Conservation (phyloP, 1,139 yeast genomes). For the Suhomyces anneliseae region DNA sequence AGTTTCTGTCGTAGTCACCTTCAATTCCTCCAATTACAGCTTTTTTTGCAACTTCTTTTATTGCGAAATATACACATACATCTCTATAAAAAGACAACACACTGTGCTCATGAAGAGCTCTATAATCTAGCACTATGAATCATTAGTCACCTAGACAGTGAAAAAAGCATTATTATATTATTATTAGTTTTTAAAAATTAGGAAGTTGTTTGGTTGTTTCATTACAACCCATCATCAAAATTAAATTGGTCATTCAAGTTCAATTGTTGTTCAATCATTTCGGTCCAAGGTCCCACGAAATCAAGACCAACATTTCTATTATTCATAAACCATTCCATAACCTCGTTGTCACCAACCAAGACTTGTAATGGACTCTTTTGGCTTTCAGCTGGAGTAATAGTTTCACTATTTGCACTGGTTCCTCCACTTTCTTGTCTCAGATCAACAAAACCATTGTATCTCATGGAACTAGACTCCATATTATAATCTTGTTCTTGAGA, state of each 20-base stretch:
- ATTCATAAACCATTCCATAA: slow-evolving; percentile 71
- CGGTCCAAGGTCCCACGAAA: slow-evolving; percentile 88
- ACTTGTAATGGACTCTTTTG: slow-evolving; percentile 9
- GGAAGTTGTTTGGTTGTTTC: too few species aligned
- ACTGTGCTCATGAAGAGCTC: neutral
- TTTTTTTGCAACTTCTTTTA: neutral
- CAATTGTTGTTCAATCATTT: slow-evolving; percentile 70
- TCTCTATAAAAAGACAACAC: neutral
- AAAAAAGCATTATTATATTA: too few species aligned
- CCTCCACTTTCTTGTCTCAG: neutral
- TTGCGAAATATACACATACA: neutral
- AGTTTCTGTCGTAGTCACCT: too few species aligned
- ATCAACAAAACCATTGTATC: slow-evolving; percentile 1
- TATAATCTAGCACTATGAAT: neutral
- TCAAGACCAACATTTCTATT: slow-evolving; percentile 72
- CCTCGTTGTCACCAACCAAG: slow-evolving; percentile 50
- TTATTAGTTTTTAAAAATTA: too few species aligned
- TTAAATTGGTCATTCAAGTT: slow-evolving; percentile 36
- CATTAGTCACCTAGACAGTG: neutral
- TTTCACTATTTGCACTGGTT: slow-evolving; percentile 3
- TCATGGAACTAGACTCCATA: neutral
- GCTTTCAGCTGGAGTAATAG: slow-evolving; percentile 7
- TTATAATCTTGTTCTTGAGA: neutral
- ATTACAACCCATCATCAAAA: slow-evolving; percentile 25
- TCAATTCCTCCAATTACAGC: neutral